Conservation (phyloP, 208 protist species). For the Lotmaria passim region DNA sequence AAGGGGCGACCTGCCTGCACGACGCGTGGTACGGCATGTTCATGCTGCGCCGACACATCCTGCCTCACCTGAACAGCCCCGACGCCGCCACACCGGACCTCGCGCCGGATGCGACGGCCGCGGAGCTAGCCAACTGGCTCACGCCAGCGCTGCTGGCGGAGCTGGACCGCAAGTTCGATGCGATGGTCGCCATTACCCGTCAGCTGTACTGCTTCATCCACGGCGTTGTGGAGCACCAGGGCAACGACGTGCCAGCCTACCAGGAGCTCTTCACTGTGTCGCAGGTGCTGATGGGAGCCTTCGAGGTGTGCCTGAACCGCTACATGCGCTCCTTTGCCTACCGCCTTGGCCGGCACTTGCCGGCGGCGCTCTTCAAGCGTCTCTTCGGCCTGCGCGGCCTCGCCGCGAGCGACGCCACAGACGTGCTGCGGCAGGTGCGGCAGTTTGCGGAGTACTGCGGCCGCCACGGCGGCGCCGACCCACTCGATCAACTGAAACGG, state of each 20-base stretch:
- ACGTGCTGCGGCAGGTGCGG: slow-evolving; percentile 56
- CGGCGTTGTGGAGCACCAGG: slow-evolving; percentile 91
- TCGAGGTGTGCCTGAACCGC: slow-evolving; percentile 90
- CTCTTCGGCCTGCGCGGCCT: slow-evolving; percentile 42
- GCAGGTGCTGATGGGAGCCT: slow-evolving; percentile 89
- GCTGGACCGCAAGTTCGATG: slow-evolving; percentile 95
- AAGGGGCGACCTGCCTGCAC: slow-evolving; percentile 74
- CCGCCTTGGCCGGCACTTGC: slow-evolving; percentile 61
- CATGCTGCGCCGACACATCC: slow-evolving; percentile 86
- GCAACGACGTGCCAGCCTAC: slow-evolving; percentile 94
- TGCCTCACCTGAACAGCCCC: slow-evolving; percentile 84
- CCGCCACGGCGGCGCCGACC: slow-evolving; percentile 44
- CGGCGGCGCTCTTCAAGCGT: slow-evolving; percentile 56
- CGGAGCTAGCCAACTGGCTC: slow-evolving; percentile 62
- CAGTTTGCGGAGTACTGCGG: slow-evolving; percentile 62
- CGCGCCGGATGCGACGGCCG: slow-evolving; percentile 48
- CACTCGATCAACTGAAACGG: slow-evolving; percentile 58
- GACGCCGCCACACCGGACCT: slow-evolving; percentile 72
- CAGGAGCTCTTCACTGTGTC: slow-evolving; percentile 98
- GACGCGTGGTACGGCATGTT: slow-evolving; percentile 93
- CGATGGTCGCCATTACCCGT: slow-evolving; percentile 94
- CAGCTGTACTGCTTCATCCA: slow-evolving; percentile 96
- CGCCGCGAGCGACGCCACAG: slow-evolving; percentile 23
- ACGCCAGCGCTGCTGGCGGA: slow-evolving; percentile 67
- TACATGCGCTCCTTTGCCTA: slow-evolving; percentile 57